Conservation (phyloP, 2,329 filamentous ascomycete genomes). For the Aureobasidium uvarum region DNA sequence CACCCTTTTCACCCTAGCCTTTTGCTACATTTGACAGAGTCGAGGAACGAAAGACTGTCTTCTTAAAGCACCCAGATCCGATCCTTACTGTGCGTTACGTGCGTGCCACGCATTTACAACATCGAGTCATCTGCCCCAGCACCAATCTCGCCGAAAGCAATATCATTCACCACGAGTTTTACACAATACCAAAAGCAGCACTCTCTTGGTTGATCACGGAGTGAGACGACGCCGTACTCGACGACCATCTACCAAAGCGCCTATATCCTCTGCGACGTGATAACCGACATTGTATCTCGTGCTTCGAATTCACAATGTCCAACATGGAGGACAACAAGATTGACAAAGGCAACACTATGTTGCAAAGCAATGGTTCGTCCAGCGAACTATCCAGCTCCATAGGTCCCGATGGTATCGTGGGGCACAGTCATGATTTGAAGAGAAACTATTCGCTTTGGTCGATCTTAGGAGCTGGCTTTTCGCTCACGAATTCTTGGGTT, state of each 20-base stretch:
- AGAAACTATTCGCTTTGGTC: slow-evolving; percentile 52
- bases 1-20: background rate
- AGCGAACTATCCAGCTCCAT: slow-evolving; percentile 5
- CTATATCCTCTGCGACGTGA: slow-evolving; percentile 4
- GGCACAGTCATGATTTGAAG: slow-evolving; percentile 49
- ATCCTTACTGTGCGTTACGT: slow-evolving; percentile 1
- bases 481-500: slow-evolving; percentile 52
- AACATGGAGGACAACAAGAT: background rate
- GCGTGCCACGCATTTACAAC: slow-evolving; percentile 10
- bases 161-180: slow-evolving; percentile 7
- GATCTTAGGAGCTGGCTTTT: slow-evolving; percentile 52
- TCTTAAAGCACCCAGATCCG: background rate
- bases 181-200: slow-evolving; percentile 8
- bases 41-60: slow-evolving; percentile 7
- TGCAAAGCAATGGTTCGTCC: slow-evolving; percentile 8
- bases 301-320: background rate
- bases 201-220: background rate
- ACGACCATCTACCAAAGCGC: background rate
- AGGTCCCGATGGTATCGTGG: slow-evolving; percentile 49
- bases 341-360: background rate
- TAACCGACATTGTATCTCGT: background rate
- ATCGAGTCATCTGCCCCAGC: slow-evolving; percentile 4
- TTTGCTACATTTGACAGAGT: slow-evolving; percentile 7
- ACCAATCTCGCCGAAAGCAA: background rate
- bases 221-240: background rate